A percentile compares a stretch with the other conserved stretches of the same genome.
These are phyloP conservation scores for Miscanthus lutarioriparius DNA, from an alignment of 176 grass and related monocot species.

Conservation along the genomic window DNA sequence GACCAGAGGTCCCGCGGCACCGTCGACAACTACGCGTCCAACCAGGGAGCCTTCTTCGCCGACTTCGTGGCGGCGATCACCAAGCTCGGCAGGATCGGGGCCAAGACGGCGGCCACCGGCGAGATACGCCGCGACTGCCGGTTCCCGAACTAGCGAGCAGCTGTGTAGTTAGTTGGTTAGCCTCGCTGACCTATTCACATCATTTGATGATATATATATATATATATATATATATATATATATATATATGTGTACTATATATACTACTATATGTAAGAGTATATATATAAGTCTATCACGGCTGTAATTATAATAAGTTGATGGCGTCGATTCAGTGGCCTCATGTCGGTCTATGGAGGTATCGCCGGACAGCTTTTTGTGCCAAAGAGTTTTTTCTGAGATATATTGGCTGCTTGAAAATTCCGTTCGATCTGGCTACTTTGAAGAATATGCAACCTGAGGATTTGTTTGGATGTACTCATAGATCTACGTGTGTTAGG, in stretches of 20 bases:
- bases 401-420: too few species aligned
- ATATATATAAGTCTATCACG: neutral
- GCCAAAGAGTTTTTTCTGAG: neutral
- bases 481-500: too few species aligned
- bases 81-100: conserved; percentile 61
- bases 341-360: neutral
- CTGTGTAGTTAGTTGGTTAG: neutral
- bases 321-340: conserved; percentile 12
- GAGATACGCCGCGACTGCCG: conserved; percentile 72
- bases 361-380: neutral
- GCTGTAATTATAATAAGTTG: conserved; percentile 19
- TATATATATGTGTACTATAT: neutral
- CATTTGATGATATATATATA: neutral
- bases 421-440: too few species aligned
- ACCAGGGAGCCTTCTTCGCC: conserved; percentile 51
- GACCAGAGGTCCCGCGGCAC: conserved; percentile 53
- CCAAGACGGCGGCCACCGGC: conserved; percentile 59
- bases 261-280: neutral
- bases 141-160: conserved; percentile 28
- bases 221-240: too few species aligned
- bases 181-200: neutral
- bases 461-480: too few species aligned
- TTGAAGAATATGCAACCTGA: too few species aligned
- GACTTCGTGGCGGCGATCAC: conserved; percentile 47
- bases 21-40: conserved; percentile 48